Percentiles rank a stretch among this genome's conserved stretches.
These are phyloP conservation scores for Fusarium sp. DNA, from an alignment of 2,329 filamentous ascomycete species.

Conservation along the genomic window DNA sequence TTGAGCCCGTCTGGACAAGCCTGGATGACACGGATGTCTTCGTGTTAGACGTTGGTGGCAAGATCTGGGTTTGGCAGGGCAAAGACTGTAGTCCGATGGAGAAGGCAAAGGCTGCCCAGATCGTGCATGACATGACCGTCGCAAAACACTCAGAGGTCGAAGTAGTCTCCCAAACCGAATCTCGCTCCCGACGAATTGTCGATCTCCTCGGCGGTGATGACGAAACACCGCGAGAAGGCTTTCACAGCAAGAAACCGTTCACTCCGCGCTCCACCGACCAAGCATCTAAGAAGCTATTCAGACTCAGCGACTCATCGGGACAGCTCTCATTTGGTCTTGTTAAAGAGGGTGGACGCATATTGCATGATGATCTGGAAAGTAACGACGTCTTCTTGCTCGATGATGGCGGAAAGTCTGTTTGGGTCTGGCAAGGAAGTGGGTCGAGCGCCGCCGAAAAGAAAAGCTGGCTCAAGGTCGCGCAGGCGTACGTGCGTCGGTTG, in stretches of 20 bases:
- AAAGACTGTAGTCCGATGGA: conserved; percentile 75
- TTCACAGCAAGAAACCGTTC: conserved; percentile 60
- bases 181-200: conserved; percentile 66
- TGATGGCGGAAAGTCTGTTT: conserved; percentile 68
- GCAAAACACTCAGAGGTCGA: conserved; percentile 75
- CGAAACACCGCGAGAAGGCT: conserved; percentile 55
- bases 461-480: conserved; percentile 71
- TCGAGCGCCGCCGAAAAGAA: conserved; percentile 71
- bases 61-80: conserved; percentile 80
- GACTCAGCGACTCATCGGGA: conserved; percentile 73
- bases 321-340: conserved; percentile 68
- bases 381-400: conserved; percentile 74
- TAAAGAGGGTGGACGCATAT: conserved; percentile 65
- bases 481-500: conserved; percentile 65
- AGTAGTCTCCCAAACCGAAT: conserved; percentile 72
- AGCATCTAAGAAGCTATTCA: conserved; percentile 64
- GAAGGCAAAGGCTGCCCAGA: conserved; percentile 75
- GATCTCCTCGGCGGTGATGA: conserved; percentile 66
- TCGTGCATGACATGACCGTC: conserved; percentile 73
- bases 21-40: conserved; percentile 77
- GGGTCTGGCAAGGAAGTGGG: conserved; percentile 74
- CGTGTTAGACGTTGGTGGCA: conserved; percentile 70
- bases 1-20: conserved; percentile 71
- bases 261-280: conserved; percentile 39
- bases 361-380: conserved; percentile 65